Evolutionary conservation across 495 filamentous ascomycete species (phyloP).

Genomic region (Cryomyces minteri): DNA sequence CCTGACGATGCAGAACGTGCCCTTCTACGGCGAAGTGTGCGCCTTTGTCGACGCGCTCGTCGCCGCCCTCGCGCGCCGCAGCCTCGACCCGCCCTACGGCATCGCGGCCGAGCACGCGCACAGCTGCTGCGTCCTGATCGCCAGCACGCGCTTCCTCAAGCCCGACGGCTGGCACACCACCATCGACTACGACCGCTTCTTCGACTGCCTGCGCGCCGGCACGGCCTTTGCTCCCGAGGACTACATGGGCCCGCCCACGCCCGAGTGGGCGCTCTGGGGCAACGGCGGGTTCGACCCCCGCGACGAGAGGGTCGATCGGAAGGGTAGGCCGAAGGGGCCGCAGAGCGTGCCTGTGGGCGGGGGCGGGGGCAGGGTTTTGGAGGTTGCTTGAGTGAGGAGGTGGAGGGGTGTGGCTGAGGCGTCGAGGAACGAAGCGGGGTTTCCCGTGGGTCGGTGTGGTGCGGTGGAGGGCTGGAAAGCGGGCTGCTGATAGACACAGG

Average conservation of each 20-base stretch:
- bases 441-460: too few species aligned
- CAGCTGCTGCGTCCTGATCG: constrained; percentile 73
- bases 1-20: constrained; percentile 87
- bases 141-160: constrained; percentile 45
- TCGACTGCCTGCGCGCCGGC: constrained; percentile 56
- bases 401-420: too few species aligned
- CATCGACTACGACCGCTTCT: constrained; percentile 83
- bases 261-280: constrained; percentile 90
- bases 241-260: constrained; percentile 66
- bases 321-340: constrained; percentile 33
- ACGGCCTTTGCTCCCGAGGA: constrained; percentile 66
- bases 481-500: too few species aligned
- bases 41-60: constrained; percentile 62
- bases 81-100: constrained; percentile 51
- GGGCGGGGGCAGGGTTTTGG: constrained; percentile 4
- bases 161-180: constrained; percentile 70
- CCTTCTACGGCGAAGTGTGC: constrained; percentile 76
- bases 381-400: background rate
- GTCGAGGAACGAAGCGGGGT: too few species aligned
- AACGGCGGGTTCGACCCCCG: constrained; percentile 84
- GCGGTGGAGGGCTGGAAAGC: too few species aligned
- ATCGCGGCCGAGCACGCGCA: constrained; percentile 91
- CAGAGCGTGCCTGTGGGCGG: background rate
- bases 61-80: constrained; percentile 37
- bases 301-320: constrained; percentile 68